Evolutionary conservation across 371 early-diverging fungal genomes (phyloP), one percentile per base, ranked within the genome.

Genomic region (Mucor indicus): DNA sequence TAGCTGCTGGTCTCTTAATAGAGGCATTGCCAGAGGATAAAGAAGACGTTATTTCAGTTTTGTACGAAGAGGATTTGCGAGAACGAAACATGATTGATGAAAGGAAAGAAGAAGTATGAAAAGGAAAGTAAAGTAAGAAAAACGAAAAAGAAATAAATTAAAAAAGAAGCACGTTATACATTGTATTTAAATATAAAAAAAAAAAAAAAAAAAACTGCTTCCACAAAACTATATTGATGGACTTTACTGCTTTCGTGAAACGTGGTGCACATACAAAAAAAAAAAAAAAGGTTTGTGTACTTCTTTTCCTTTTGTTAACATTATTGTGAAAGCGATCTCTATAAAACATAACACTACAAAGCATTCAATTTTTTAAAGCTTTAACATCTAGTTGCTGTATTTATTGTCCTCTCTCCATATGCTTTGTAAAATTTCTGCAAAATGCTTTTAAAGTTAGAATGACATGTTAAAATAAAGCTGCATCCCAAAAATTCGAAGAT

Each of bases 1-100:
- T 35, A 33, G 49, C 9, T 37, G 25, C 21, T 12, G 38, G 33
- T 37, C 45, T 49, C 21, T 62, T 47, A 35, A 69, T 69, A 6
- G 69, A 69, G 30, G 70, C 66, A 33, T 62, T 62, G 15, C 63
- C 66, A 15, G 54, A 54, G 4, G 53, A 48, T 39, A 66, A 46
- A 22, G 71, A 70, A 29, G 67, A 69, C 19, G 42, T 30, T 8
- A 16, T 24, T 12, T 19, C 37, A 3, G 15, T 10, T 4, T 32
- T 43, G 12, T 17, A 21, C 12, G 48, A 30, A 11, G 50, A 49
- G 25, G 17, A 36, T 46, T 43, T 57, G 17, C 43, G 44, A 30
- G 46, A 32, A 24, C 53, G 62, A 49, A 62, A 62, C 57, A 57
- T 55, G 36, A 19, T 46, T 33, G 29, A 36, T 16, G 13, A 31